phyloP scores from a whole-genome alignment of 2,329 filamentous ascomycete genomes.

The Fusarium oligoseptatum region DNA sequence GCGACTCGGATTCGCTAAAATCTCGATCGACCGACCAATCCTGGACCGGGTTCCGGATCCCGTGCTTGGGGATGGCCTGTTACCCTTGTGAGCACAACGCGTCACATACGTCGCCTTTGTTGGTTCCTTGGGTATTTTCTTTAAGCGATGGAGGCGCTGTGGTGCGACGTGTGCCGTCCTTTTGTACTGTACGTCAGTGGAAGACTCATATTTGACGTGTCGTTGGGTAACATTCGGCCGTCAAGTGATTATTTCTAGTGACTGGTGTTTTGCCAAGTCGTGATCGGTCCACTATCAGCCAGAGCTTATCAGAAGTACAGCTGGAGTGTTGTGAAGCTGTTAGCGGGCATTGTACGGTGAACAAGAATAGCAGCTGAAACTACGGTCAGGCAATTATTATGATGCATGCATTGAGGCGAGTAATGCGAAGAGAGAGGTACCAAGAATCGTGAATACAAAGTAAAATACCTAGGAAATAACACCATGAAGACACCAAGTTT shows the following conservation, averaged over 20 bases:
- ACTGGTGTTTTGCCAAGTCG: not conserved
- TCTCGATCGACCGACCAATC: conserved; percentile 9
- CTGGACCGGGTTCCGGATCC: not conserved
- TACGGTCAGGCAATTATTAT: not conserved
- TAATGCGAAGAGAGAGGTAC: not conserved
- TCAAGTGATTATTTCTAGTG: not conserved
- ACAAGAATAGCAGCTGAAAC: not conserved
- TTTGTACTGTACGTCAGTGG: too few relatives aligned
- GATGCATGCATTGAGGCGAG: not conserved
- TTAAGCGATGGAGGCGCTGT: not conserved
- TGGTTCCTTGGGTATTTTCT: not conserved
- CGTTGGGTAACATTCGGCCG: not conserved
- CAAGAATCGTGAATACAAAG: not conserved
- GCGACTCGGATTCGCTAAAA: conserved; percentile 1
- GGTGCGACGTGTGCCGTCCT: not conserved
- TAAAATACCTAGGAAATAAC: not conserved
- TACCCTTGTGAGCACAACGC: not conserved
- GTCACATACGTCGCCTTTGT: not conserved
- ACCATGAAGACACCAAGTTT: not conserved
- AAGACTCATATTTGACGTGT: not conserved
- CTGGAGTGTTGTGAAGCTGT: not conserved
- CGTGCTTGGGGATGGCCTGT: not conserved
- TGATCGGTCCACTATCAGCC: not conserved
- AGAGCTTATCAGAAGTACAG: not conserved
- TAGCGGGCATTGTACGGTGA: not conserved